Conservation (phyloP, 495 filamentous ascomycete genomes). For the Penicillium bovifimosum region DNA sequence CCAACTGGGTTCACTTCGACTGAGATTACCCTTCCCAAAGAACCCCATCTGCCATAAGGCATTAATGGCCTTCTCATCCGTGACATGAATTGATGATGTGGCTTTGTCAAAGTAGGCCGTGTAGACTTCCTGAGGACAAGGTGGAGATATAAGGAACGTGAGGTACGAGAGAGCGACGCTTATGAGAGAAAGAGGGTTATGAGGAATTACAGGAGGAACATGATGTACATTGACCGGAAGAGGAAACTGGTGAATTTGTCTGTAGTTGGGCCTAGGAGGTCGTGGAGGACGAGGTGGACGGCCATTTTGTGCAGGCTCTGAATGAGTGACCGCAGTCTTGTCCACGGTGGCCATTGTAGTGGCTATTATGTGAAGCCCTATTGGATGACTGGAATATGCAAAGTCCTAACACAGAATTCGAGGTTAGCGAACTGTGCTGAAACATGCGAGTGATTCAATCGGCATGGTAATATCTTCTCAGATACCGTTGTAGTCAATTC, state of each 20-base stretch:
- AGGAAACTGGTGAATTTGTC: constrained; percentile 68
- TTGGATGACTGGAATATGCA: constrained; percentile 6
- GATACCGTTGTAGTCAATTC: constrained; percentile 99
- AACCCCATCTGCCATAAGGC: constrained; percentile 93
- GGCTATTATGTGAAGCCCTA: constrained; percentile 16
- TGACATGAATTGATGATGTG: constrained; percentile 81
- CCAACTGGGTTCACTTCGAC: constrained; percentile 92
- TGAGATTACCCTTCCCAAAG: constrained; percentile 89
- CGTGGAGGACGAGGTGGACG: constrained; percentile 32
- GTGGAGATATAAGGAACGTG: constrained; percentile 61
- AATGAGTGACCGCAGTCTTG: constrained; percentile 13
- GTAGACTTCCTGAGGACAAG: constrained; percentile 67
- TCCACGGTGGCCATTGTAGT: constrained; percentile 9
- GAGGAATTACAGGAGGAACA: constrained; percentile 79
- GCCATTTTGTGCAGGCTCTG: constrained; percentile 9
- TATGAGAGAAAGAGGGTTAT: constrained; percentile 84
- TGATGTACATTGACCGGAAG: constrained; percentile 75
- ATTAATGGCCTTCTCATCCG: constrained; percentile 64
- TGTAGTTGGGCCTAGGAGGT: constrained; percentile 60
- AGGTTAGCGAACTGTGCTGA: constrained; percentile 21
- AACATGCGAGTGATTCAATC: constrained; percentile 7
- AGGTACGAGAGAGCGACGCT: constrained; percentile 71
- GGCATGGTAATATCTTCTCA: constrained; percentile 52
- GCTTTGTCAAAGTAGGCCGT: constrained; percentile 69
- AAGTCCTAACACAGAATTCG: constrained; percentile 9